Conservation (phyloP, 164 flowering plant genomes). For the Annona squamosa region DNA sequence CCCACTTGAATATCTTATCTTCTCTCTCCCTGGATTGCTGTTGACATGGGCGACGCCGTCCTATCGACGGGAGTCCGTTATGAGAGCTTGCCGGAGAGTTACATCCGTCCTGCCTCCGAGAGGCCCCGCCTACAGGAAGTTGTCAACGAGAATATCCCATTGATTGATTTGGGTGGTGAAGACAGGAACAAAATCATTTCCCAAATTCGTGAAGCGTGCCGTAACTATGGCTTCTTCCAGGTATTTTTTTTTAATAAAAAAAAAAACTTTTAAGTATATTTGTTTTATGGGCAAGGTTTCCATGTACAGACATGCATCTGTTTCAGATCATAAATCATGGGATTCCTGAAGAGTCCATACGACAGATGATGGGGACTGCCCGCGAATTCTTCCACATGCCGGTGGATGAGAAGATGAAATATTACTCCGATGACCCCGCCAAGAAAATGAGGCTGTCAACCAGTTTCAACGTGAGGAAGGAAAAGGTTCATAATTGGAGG, state of each 20-base stretch:
- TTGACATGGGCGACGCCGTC: neutral
- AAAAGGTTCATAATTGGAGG: constrained; percentile 71
- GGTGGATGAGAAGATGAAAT: constrained; percentile 67
- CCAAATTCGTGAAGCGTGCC: constrained; percentile 49
- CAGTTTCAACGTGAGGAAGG: constrained; percentile 65
- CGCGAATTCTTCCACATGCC: constrained; percentile 55
- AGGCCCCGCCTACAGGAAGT: constrained; percentile 58
- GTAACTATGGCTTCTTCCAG: constrained; percentile 51
- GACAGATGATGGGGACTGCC: constrained; percentile 36
- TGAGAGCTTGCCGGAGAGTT: constrained; percentile 15
- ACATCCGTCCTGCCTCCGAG: constrained; percentile 55
- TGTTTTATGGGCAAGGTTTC: neutral
- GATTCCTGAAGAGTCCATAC: constrained; percentile 32
- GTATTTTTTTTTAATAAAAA: constrained; percentile 14
- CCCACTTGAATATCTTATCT: no score
- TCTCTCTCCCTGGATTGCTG: no score
- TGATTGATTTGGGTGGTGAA: constrained; percentile 37
- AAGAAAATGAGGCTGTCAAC: constrained; percentile 67
- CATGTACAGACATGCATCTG: no score
- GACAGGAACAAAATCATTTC: constrained; percentile 23
- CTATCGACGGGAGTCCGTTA: neutral
- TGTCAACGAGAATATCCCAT: constrained; percentile 33
- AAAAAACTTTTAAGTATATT: neutral
- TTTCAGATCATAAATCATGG: constrained; percentile 66
- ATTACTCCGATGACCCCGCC: constrained; percentile 32